Conservation (phyloP, 2,329 filamentous ascomycete species). For the Calonectria hawksworthii region DNA sequence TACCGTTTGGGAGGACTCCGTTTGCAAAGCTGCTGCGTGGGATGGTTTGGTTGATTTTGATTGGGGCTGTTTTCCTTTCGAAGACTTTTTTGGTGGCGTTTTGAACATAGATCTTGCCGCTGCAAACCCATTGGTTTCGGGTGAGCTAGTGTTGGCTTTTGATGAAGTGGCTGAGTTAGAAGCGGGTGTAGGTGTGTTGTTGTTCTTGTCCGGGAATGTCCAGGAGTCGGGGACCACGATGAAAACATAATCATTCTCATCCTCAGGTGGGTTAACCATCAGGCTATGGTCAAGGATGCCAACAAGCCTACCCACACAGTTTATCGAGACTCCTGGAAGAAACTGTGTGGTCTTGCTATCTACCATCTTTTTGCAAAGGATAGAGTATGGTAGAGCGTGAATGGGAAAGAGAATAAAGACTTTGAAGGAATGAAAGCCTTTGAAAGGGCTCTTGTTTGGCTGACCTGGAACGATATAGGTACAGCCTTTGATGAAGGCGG, state of each 20-base stretch:
- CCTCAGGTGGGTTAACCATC: no score
- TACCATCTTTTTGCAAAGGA: not conserved
- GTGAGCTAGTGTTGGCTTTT: not conserved
- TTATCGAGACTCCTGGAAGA: not conserved
- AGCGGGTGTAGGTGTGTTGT: not conserved
- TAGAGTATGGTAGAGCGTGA: not conserved
- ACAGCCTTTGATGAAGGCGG: not conserved
- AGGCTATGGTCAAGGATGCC: not conserved
- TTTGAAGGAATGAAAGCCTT: not conserved
- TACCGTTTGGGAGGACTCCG: not conserved
- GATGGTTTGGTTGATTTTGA: not conserved
- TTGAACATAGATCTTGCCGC: slow-evolving; percentile 6
- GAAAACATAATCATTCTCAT: no score
- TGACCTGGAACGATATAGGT: not conserved
- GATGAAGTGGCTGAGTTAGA: slow-evolving; percentile 9
- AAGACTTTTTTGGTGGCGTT: not conserved
- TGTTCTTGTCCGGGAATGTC: no score
- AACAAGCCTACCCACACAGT: not conserved
- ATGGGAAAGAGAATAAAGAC: slow-evolving; percentile 12
- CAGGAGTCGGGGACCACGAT: no score
- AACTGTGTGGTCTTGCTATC: slow-evolving; percentile 5
- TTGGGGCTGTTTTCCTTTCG: not conserved
- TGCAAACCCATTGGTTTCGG: not conserved
- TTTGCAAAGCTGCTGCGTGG: not conserved
- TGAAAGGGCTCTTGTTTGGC: not conserved